Evolutionary conservation across 202 grass and related monocot genomes (phyloP).

Genomic region (Hordeum pubiflorum): DNA sequence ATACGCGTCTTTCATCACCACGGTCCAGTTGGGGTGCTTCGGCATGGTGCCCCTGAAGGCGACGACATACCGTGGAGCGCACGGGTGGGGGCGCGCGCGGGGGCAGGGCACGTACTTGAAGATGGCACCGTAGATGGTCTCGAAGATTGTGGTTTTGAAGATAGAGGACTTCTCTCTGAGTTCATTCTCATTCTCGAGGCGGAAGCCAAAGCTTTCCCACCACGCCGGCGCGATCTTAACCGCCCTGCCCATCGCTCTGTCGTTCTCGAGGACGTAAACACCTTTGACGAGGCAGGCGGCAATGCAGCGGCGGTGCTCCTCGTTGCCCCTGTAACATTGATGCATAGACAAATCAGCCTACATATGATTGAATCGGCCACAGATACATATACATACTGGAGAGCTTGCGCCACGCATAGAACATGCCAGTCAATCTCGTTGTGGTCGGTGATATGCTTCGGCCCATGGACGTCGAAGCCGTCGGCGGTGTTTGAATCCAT

Average conservation of each 20-base stretch:
- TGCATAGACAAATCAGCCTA: too few relatives aligned
- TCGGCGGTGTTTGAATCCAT: background rate
- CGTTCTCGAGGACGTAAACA: constrained; percentile 4
- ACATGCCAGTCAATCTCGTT: too few relatives aligned
- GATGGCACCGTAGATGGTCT: background rate
- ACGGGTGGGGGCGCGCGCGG: background rate
- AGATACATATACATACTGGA: too few relatives aligned
- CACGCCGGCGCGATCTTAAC: background rate
- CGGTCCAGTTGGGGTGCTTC: background rate
- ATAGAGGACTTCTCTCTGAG: too few relatives aligned
- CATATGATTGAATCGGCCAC: too few relatives aligned
- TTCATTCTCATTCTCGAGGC: too few relatives aligned
- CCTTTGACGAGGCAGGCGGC: constrained; percentile 6
- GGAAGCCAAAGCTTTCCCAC: constrained; percentile 23
- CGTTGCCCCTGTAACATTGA: background rate
- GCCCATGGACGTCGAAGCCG: background rate
- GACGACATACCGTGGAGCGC: background rate
- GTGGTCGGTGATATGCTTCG: background rate
- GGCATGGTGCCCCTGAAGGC: constrained; percentile 22
- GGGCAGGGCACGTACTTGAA: background rate
- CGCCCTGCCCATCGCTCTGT: background rate
- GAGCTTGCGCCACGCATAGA: too few relatives aligned
- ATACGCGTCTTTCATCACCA: background rate
- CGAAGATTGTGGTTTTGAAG: too few relatives aligned
- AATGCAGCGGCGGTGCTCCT: background rate